Evolutionary conservation across 208 protist genomes (phyloP).

Genomic region (Crithidia sp.): DNA sequence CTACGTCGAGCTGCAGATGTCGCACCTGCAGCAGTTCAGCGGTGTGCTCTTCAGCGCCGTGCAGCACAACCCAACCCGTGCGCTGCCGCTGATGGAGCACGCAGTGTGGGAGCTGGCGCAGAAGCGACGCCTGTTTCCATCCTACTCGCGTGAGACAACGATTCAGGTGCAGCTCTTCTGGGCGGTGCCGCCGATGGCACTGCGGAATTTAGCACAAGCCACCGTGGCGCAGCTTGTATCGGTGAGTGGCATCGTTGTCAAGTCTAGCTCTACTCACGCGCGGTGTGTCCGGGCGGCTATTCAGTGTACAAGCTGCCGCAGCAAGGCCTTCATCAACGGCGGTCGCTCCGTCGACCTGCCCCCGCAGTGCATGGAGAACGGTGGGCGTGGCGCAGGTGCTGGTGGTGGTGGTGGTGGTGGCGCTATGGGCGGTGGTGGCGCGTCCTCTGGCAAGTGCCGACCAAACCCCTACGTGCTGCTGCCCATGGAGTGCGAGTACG

Average conservation of each 20-base stretch:
- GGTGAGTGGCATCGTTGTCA: conserved; percentile 92
- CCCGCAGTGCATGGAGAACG: conserved; percentile 88
- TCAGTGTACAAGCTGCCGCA: conserved; percentile 91
- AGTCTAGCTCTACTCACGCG: conserved; percentile 80
- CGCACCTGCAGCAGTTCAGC: conserved; percentile 88
- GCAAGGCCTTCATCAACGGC: conserved; percentile 84
- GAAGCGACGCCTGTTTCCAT: conserved; percentile 72
- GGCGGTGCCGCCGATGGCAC: conserved; percentile 72
- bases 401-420: conserved; percentile 24
- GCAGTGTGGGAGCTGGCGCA: conserved; percentile 80
- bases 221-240: conserved; percentile 82
- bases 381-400: conserved; percentile 37
- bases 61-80: conserved; percentile 67
- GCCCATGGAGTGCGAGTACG: conserved; percentile 93
- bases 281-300: conserved; percentile 86
- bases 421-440: conserved; percentile 18
- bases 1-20: conserved; percentile 90
- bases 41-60: conserved; percentile 70
- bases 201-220: conserved; percentile 85
- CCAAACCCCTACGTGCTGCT: conserved; percentile 94
- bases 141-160: conserved; percentile 58
- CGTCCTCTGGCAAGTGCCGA: conserved; percentile 65
- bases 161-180: conserved; percentile 93
- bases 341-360: conserved; percentile 82
- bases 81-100: conserved; percentile 87